phyloP scores from a whole-genome alignment of 2,329 filamentous ascomycete species.

The Microcyclospora pomicola region DNA sequence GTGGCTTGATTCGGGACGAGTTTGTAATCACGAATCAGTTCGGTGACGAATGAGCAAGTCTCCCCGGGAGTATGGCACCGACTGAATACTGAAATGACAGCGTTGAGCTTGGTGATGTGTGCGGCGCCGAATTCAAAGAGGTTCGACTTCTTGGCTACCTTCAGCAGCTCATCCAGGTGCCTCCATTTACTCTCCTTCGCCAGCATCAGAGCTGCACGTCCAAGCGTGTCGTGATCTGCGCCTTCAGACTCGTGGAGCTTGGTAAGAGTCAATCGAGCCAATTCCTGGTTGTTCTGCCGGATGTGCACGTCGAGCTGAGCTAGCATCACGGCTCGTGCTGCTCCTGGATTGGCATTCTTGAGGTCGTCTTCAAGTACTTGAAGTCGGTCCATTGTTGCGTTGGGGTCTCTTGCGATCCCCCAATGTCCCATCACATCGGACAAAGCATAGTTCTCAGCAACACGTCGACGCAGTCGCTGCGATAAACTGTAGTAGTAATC shows the following conservation, averaged over 20 bases:
- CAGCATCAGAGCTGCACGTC: conserved; percentile 2
- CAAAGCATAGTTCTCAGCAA: too few species aligned
- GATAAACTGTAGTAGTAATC: too few species aligned
- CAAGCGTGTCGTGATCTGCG: not conserved
- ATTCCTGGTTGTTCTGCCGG: too few species aligned
- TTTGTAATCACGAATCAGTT: conserved; percentile 9
- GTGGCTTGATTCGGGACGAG: conserved; percentile 14
- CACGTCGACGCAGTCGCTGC: too few species aligned
- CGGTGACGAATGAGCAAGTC: conserved; percentile 15
- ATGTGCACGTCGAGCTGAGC: too few species aligned
- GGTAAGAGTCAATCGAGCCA: not conserved
- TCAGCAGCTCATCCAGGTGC: conserved; percentile 3
- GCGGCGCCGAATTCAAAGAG: not conserved
- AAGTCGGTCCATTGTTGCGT: too few species aligned
- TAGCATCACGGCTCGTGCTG: too few species aligned
- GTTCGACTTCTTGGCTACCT: not conserved
- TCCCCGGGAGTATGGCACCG: conserved; percentile 10
- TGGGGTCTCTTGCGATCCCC: too few species aligned
- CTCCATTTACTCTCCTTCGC: conserved; percentile 8
- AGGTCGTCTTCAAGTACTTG: too few species aligned
- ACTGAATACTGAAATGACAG: conserved; percentile 9
- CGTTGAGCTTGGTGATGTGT: conserved; percentile 7
- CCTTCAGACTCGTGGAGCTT: not conserved
- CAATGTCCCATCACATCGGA: too few species aligned
- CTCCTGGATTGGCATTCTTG: too few species aligned